Evolutionary conservation across 2,329 filamentous ascomycete genomes (phyloP).

Genomic region (Neofusicoccum kwambonambiense): DNA sequence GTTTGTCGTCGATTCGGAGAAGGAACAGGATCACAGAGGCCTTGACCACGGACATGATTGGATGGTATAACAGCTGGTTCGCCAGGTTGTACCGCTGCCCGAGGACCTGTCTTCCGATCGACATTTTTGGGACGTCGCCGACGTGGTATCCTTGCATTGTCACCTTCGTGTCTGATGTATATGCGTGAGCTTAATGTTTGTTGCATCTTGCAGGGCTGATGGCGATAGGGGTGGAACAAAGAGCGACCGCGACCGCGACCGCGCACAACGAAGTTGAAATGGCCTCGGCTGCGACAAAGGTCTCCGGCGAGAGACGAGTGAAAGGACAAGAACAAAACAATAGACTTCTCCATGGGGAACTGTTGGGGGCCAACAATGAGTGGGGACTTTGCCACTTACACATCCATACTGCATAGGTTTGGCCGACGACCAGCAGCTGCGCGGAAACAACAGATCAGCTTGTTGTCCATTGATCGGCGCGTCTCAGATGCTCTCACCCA

Average conservation of each 20-base stretch:
- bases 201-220: no score
- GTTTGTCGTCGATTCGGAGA: constrained; percentile 35
- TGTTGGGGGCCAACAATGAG: background rate
- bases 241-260: no score
- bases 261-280: no score
- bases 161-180: constrained; percentile 26
- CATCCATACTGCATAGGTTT: constrained; percentile 11
- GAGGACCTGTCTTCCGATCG: constrained; percentile 28
- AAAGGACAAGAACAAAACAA: no score
- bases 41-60: constrained; percentile 36
- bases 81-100: constrained; percentile 35
- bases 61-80: constrained; percentile 40
- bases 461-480: background rate
- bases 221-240: no score
- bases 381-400: background rate
- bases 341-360: no score
- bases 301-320: no score
- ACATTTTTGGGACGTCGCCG: constrained; percentile 32
- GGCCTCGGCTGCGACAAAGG: no score
- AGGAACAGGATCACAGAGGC: constrained; percentile 40
- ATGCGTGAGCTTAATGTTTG: background rate
- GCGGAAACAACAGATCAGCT: background rate
- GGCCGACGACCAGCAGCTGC: background rate
- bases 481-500: background rate
- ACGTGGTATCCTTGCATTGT: constrained; percentile 35